Conservation (phyloP, 2,329 filamentous ascomycete species). For the Pseudogymnoascus destructans region DNA sequence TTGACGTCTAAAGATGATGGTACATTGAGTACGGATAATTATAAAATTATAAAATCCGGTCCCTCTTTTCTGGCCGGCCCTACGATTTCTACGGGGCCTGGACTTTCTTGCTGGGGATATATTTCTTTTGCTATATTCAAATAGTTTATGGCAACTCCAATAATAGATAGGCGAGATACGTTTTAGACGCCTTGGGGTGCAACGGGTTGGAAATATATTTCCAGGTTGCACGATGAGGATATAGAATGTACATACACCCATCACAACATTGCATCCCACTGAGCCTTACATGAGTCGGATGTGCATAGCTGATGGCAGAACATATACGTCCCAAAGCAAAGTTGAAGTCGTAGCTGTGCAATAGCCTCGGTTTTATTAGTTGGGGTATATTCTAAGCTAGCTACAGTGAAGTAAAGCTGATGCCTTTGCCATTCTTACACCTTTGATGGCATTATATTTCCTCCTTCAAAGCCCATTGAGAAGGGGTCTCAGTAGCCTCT, state of each 20-base stretch:
- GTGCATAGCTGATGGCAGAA: slow-evolving; percentile 4
- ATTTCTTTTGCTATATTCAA: background rate
- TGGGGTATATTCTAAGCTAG: slow-evolving; percentile 3
- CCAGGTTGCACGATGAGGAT: background rate
- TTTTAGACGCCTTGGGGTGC: background rate
- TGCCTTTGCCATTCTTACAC: background rate
- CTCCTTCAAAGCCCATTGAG: background rate
- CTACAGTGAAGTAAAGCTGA: background rate
- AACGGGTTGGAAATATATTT: background rate
- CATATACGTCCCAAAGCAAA: slow-evolving; percentile 1
- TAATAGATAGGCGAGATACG: background rate
- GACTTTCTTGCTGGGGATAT: slow-evolving; percentile 9
- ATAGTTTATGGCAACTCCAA: background rate
- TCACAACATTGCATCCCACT: background rate
- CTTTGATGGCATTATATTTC: background rate
- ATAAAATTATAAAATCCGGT: background rate
- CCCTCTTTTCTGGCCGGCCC: slow-evolving; percentile 6
- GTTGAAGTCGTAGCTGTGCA: background rate
- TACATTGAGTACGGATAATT: slow-evolving; percentile 5
- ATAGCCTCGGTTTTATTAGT: slow-evolving; percentile 3
- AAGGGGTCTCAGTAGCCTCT: background rate
- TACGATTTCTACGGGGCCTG: slow-evolving; percentile 5
- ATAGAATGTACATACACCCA: slow-evolving; percentile 1
- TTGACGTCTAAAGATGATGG: slow-evolving; percentile 10
- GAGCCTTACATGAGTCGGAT: slow-evolving; percentile 1